Percentiles rank a stretch among this genome's conserved stretches.
Evolutionary conservation across 805 yeast genomes (phyloP).

Genomic region (Ogataea philodendri): DNA sequence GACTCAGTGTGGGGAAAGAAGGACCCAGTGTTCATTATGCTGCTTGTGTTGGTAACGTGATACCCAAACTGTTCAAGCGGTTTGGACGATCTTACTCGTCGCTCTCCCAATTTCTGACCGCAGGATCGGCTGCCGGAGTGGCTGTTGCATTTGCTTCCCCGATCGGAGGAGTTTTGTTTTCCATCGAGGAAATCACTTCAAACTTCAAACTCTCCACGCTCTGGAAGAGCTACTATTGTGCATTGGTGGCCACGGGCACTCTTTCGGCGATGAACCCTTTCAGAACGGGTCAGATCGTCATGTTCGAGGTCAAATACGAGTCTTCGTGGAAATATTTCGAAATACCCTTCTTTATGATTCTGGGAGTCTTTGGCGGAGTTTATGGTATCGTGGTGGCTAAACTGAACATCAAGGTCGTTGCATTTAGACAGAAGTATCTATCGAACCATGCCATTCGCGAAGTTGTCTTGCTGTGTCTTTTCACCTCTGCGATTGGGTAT

Average conservation of each 20-base stretch:
- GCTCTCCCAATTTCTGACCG: constrained; percentile 65
- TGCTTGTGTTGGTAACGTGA: constrained; percentile 87
- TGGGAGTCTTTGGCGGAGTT: constrained; percentile 90
- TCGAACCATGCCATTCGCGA: constrained; percentile 62
- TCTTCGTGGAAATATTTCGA: constrained; percentile 85
- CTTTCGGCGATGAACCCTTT: constrained; percentile 85
- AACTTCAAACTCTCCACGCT: constrained; percentile 73
- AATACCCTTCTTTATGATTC: constrained; percentile 68
- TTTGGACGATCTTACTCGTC: constrained; percentile 46
- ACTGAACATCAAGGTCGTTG: constrained; percentile 71
- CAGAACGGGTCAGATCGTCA: constrained; percentile 88
- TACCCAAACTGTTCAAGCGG: constrained; percentile 52
- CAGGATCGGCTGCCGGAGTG: constrained; percentile 96
- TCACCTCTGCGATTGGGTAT: constrained; percentile 77
- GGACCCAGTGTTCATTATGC: constrained; percentile 99
- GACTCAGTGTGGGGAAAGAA: constrained; percentile 92
- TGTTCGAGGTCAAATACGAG: constrained; percentile 89
- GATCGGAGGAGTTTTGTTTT: constrained; percentile 91
- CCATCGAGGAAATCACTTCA: constrained; percentile 85
- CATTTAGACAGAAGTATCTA: constrained; percentile 72
- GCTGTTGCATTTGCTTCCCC: constrained; percentile 98
- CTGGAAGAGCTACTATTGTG: constrained; percentile 90
- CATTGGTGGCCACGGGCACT: constrained; percentile 81
- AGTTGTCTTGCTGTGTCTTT: constrained; percentile 59
- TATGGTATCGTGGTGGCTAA: constrained; percentile 79